phyloP scores from a whole-genome alignment of 805 yeast genomes.

The Zygotorulaspora sp. region DNA sequence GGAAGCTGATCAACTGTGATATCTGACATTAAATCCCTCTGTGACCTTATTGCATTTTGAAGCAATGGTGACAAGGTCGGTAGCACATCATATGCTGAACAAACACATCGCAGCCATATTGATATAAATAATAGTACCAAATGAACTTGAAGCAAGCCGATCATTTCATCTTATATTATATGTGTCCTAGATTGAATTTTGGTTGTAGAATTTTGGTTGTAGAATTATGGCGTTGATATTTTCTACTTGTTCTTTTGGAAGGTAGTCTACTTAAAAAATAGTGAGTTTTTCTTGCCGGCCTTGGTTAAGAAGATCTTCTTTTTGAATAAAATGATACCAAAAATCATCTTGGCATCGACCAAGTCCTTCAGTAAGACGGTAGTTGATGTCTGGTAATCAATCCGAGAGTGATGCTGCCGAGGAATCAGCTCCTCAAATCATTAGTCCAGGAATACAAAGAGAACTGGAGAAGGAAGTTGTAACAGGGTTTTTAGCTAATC shows the following conservation, averaged over 20 bases:
- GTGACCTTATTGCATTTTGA: conserved; percentile 40
- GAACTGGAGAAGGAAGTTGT: conserved; percentile 31
- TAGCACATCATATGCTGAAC: conserved; percentile 1
- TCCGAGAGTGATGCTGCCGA: conserved; percentile 2
- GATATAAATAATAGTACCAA: conserved; percentile 2
- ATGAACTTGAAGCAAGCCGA: not conserved
- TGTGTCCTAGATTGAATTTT: not conserved
- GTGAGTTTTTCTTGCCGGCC: no score
- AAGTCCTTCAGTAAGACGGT: no score
- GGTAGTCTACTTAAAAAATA: no score
- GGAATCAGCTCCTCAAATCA: conserved; percentile 16
- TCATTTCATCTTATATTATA: conserved; percentile 2
- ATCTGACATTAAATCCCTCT: conserved; percentile 44
- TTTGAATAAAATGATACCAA: no score
- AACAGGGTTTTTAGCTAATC: conserved; percentile 32
- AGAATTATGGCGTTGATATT: not conserved
- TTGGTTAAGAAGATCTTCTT: not conserved
- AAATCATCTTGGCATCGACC: no score
- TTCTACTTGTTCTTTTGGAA: no score
- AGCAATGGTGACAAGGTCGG: conserved; percentile 31
- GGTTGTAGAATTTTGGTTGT: no score
- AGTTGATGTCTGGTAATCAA: conserved; percentile 5
- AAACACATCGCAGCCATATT: conserved; percentile 6
- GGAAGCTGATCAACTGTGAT: conserved; percentile 39
- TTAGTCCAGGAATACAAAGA: conserved; percentile 30